Base-by-base conservation (phyloP, 2,329 filamentous ascomycete genomes). In the Sordariomycetes sp. region DNA sequence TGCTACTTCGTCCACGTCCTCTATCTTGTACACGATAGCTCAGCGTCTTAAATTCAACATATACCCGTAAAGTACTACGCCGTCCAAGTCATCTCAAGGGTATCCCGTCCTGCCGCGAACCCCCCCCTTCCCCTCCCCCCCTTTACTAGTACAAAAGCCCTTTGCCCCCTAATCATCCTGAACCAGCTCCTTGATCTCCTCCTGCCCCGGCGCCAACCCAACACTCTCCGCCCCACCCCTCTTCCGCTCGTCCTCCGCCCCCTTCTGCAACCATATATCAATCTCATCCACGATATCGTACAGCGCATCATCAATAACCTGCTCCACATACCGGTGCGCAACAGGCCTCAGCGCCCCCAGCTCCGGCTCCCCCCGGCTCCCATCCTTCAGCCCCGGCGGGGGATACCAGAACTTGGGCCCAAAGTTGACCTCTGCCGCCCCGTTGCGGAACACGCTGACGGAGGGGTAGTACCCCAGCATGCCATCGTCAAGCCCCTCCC, bases 391-490 rank as follows among this genome's bases (percentile, higher is more conserved):
- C 22, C 77, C 80, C 2, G 82, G 78, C 0, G 91, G 91, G 17
- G 90, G 89, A 66, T 77, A 87, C 90, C 91, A 96, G 74, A 96
- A 97, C 35, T 94, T 79, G 0, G 90, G 90, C 1, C 94, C 92
- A 67, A 99, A 96, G 70, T 96, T 96, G 64, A 92, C 86, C 69
- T 97, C 89, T 17, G 88, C 91, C 1, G 91, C 87, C 25, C 92
- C 94, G 56, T 91, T 92, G 52, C 88, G 85, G 72, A 96, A 97
- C 24, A 94, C 87, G 64, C 90, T 94, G 22, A 99, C 84, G 24
- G 91, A 89, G 1, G 94, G 94, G 66, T 95, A 96, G 72, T 99
- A 99, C 12, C 94, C 95, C 1, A 96, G 80, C 78, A 94, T 88
- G 39, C 92, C 94, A 66, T 99, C 94, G 66, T 99, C 94, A 60